Conservation (phyloP, 345 rosid species). For the Abelmoschus esculentus region DNA sequence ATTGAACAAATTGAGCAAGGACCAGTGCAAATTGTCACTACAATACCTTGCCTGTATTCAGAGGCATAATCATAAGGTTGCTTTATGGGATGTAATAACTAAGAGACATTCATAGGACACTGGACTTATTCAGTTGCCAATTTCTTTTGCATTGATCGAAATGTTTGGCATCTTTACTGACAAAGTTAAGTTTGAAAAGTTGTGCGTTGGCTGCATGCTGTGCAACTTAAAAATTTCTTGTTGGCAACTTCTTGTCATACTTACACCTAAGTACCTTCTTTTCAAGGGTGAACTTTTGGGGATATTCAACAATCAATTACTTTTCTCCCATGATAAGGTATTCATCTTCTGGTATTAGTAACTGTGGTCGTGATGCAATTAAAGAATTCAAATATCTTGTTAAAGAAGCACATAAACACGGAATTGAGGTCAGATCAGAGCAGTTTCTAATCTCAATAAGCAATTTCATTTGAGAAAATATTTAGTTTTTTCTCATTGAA, state of each 20-base stretch:
- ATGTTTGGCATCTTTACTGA: not conserved
- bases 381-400: constrained; percentile 82
- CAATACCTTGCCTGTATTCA: too few relatives aligned
- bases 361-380: constrained; percentile 61
- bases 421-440: constrained; percentile 66
- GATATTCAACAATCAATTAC: constrained; percentile 82
- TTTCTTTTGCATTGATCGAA: not conserved
- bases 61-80: not conserved
- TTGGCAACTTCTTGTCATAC: not conserved
- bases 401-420: constrained; percentile 88
- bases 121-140: not conserved
- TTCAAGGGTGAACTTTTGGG: constrained; percentile 93
- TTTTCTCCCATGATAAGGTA: constrained; percentile 94
- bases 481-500: constrained; percentile 18
- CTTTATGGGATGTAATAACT: not conserved
- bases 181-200: not conserved
- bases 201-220: not conserved
- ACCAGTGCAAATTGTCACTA: too few relatives aligned
- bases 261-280: constrained; percentile 14
- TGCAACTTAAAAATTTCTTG: constrained; percentile 7
- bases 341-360: constrained; percentile 51
- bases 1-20: too few relatives aligned
- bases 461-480: not conserved
- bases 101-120: not conserved
- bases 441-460: constrained; percentile 14